These are phyloP conservation scores for Aphanomyces cochlioides DNA, from an alignment of 352 stramenopile genomes.

Conservation along the genomic window DNA sequence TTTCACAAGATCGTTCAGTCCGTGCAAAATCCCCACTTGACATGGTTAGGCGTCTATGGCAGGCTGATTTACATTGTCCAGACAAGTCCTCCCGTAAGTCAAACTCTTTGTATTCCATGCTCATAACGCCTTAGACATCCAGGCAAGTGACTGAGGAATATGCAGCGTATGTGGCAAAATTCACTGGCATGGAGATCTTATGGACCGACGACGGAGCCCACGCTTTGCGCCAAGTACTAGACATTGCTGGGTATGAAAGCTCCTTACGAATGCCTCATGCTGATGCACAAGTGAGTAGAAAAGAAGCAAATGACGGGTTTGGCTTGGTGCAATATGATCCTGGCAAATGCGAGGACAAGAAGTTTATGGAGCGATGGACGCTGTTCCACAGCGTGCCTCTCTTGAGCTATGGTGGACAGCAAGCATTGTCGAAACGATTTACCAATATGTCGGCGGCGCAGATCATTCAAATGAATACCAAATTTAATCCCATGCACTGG, in stretches of 20 bases:
- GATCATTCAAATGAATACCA: constrained; percentile 52
- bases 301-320: constrained; percentile 13
- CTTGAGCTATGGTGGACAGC: constrained; percentile 52
- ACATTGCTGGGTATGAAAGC: neutral
- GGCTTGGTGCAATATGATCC: neutral
- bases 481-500: constrained; percentile 85
- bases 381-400: constrained; percentile 55
- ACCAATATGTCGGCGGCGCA: constrained; percentile 54
- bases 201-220: neutral
- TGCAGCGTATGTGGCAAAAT: neutral
- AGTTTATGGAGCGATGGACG: constrained; percentile 50
- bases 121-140: neutral
- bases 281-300: neutral
- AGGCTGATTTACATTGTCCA: constrained; percentile 6
- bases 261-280: neutral
- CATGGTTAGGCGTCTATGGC: neutral
- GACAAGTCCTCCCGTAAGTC: neutral
- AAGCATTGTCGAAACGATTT: constrained; percentile 80
- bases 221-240: neutral
- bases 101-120: too few species aligned
- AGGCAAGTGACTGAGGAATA: neutral
- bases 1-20: neutral
- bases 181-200: constrained; percentile 6
- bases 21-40: neutral
- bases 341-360: constrained; percentile 36